A percentile compares a stretch with the other conserved stretches of the same genome.
phyloP scores from a whole-genome alignment of 805 yeast species.

The Yarrowia porcina region DNA sequence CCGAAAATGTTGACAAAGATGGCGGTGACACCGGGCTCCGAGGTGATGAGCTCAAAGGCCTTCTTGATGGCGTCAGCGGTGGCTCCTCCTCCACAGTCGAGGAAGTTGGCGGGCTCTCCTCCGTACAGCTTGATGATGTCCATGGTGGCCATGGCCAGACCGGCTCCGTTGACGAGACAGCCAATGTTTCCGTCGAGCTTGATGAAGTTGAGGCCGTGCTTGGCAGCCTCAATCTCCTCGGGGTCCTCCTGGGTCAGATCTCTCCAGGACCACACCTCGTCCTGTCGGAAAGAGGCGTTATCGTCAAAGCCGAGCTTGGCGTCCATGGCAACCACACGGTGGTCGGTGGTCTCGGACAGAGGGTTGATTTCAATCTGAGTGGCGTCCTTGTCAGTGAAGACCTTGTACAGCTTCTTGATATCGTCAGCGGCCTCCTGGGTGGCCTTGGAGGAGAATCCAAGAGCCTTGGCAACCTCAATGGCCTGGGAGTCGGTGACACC shows the following conservation, averaged over 20 bases:
- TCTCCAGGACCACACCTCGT: constrained; percentile 95
- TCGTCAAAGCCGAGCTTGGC: constrained; percentile 98
- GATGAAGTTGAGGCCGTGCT: constrained; percentile 90
- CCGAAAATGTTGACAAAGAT: constrained; percentile 98
- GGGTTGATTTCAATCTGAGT: constrained; percentile 99
- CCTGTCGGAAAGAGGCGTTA: constrained; percentile 91
- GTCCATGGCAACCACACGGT: constrained; percentile 94
- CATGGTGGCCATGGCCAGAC: constrained; percentile 99
- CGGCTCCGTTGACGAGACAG: constrained; percentile 99
- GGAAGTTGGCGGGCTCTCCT: constrained; percentile 98
- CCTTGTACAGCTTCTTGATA: constrained; percentile 80
- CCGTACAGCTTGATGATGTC: constrained; percentile 97
- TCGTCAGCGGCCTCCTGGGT: constrained; percentile 83
- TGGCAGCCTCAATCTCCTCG: constrained; percentile 88
- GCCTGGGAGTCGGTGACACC: constrained; percentile 84
- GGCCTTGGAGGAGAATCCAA: constrained; percentile 79
- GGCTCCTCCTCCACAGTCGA: constrained; percentile 99
- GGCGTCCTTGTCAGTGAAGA: constrained; percentile 88
- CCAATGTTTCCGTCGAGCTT: constrained; percentile 98
- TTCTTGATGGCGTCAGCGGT: constrained; percentile 97
- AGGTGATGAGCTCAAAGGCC: constrained; percentile 89
- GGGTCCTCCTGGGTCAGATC: constrained; percentile 97
- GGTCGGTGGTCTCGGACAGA: constrained; percentile 85
- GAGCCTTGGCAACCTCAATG: constrained; percentile 65
- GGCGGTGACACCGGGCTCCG: constrained; percentile 86